phyloP scores from a whole-genome alignment of 2,329 filamentous ascomycete genomes.

The Myriosclerotinia duriaeana region DNA sequence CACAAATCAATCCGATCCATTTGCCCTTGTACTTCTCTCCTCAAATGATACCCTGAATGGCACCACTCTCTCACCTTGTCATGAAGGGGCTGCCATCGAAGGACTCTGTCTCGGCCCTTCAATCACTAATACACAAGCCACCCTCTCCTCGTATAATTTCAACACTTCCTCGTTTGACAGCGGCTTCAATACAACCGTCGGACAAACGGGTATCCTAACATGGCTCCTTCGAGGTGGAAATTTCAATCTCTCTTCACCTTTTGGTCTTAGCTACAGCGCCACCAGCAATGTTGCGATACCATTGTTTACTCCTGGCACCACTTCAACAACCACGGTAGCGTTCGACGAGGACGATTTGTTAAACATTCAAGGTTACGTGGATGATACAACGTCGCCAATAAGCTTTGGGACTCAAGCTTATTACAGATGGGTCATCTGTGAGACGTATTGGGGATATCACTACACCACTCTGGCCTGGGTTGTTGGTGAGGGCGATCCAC shows the following conservation, averaged over 20 bases:
- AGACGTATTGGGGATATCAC: constrained; percentile 44
- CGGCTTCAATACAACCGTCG: constrained; percentile 28
- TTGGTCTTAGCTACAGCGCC: constrained; percentile 43
- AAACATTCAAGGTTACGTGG: constrained; percentile 44
- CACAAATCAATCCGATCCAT: constrained; percentile 45
- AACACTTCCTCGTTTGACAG: constrained; percentile 31
- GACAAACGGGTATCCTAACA: constrained; percentile 32
- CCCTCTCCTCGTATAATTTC: constrained; percentile 31
- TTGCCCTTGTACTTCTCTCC: constrained; percentile 46
- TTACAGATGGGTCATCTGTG: constrained; percentile 48
- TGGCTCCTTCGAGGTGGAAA: constrained; percentile 32
- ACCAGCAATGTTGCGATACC: constrained; percentile 46
- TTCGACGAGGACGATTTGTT: constrained; percentile 45
- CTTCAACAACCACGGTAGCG: constrained; percentile 37
- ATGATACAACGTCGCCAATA: constrained; percentile 44
- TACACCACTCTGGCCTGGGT: constrained; percentile 48
- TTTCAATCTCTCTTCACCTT: constrained; percentile 41
- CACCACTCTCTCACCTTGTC: constrained; percentile 45
- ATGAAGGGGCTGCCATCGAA: constrained; percentile 50
- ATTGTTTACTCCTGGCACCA: constrained; percentile 41
- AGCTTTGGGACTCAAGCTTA: constrained; percentile 28
- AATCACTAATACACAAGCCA: constrained; percentile 26
- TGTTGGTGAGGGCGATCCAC: constrained; percentile 42
- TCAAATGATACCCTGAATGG: constrained; percentile 44
- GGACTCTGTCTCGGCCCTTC: constrained; percentile 44